These are phyloP conservation scores for Priceomyces medius DNA, from an alignment of 805 yeast species.

Conservation along the genomic window DNA sequence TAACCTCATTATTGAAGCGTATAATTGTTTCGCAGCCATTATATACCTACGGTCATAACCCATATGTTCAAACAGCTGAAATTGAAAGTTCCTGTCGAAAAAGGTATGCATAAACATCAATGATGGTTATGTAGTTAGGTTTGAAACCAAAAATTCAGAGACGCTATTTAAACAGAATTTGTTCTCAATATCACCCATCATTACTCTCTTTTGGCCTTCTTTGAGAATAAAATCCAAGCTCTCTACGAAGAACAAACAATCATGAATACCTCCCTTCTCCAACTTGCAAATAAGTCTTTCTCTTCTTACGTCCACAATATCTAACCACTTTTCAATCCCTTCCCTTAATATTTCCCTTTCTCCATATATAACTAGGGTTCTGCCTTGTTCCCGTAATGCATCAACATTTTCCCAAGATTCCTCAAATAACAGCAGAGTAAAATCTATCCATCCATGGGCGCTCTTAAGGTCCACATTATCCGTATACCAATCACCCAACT, in stretches of 20 bases:
- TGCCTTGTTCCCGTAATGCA: slow-evolving; percentile 19
- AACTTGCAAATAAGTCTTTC: slow-evolving; percentile 18
- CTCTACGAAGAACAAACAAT: slow-evolving; percentile 33
- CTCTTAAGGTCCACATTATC: slow-evolving; percentile 18
- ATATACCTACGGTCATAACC: too few relatives aligned
- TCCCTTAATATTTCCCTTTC: slow-evolving; percentile 33
- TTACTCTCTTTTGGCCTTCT: slow-evolving; percentile 20
- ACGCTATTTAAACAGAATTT: slow-evolving; percentile 17
- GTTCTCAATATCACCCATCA: slow-evolving; percentile 14
- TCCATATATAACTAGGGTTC: slow-evolving; percentile 27
- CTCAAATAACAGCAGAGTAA: slow-evolving; percentile 21
- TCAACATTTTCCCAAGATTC: slow-evolving; percentile 27
- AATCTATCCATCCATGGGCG: slow-evolving; percentile 19
- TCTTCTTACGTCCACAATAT: slow-evolving; percentile 15
- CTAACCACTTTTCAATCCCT: slow-evolving; percentile 26
- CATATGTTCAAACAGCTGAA: too few relatives aligned
- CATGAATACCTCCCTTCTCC: slow-evolving; percentile 38
- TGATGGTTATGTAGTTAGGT: too few relatives aligned
- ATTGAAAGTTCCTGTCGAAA: too few relatives aligned
- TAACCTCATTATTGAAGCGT: too few relatives aligned
- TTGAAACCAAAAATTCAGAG: slow-evolving; percentile 18
- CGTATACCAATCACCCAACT: slow-evolving; percentile 33
- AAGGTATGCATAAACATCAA: too few relatives aligned
- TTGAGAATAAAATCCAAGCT: slow-evolving; percentile 27
- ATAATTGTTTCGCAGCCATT: too few relatives aligned